Conservation (phyloP, 495 filamentous ascomycete genomes). For the Podospora comata region DNA sequence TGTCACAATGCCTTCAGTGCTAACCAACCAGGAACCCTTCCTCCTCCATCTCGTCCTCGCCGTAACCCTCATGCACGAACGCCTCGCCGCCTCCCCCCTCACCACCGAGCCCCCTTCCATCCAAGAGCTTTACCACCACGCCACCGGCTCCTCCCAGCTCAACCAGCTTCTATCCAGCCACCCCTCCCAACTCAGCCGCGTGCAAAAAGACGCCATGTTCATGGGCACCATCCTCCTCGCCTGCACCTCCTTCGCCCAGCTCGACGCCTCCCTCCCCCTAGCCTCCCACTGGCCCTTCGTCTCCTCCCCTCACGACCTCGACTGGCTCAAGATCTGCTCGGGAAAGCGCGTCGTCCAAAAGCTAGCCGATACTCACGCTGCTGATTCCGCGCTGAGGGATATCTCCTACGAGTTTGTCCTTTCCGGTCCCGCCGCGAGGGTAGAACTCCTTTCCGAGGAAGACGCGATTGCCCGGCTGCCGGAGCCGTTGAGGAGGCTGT, state of each 20-base stretch:
- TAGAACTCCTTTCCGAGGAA: neutral
- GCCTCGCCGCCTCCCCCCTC: constrained; percentile 18
- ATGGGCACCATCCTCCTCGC: constrained; percentile 37
- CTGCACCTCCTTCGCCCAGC: constrained; percentile 32
- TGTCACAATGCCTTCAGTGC: neutral
- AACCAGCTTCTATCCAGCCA: constrained; percentile 33
- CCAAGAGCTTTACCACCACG: constrained; percentile 33
- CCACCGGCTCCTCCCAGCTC: constrained; percentile 37
- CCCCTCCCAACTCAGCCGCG: constrained; percentile 19
- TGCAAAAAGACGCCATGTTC: constrained; percentile 40
- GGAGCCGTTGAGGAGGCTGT: constrained; percentile 6
- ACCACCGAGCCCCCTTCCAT: constrained; percentile 8
- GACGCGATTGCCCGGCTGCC: constrained; percentile 14
- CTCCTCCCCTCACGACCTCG: constrained; percentile 30
- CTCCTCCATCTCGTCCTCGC: constrained; percentile 40
- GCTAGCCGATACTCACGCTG: constrained; percentile 20
- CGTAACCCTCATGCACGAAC: constrained; percentile 40
- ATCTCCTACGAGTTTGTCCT: neutral
- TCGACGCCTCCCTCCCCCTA: constrained; percentile 31
- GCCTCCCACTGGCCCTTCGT: constrained; percentile 38
- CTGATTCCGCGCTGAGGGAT: constrained; percentile 13
- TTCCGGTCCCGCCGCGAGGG: neutral
- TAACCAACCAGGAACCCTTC: constrained; percentile 31
- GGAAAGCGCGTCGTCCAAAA: constrained; percentile 23
- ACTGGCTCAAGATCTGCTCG: constrained; percentile 37